Percentiles rank a stretch among this genome's conserved stretches.
Conservation (phyloP, 768 basidiomycete species). For the Tephrocybe rancida region DNA sequence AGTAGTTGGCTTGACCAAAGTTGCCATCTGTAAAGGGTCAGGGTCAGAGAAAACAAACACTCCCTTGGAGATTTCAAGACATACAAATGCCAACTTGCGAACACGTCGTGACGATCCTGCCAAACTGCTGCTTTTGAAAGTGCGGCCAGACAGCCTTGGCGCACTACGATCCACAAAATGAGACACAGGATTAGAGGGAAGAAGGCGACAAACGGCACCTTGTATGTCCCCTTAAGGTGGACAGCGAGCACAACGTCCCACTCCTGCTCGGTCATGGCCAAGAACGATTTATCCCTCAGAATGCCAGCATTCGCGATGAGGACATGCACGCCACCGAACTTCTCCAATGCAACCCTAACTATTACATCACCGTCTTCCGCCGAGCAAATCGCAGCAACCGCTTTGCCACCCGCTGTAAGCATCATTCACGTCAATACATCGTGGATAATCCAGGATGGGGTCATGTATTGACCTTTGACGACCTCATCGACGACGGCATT, state of each 20-base stretch:
- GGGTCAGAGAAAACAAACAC: not conserved
- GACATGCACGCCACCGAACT: conserved; percentile 87
- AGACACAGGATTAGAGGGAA: not conserved
- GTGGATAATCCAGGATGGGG: not conserved
- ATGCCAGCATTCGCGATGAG: conserved; percentile 95
- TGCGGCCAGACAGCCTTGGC: conserved; percentile 95
- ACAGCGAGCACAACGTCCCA: conserved; percentile 93
- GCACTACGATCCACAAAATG: conserved; percentile 51
- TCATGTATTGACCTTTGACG: conserved; percentile 55
- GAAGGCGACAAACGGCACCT: conserved; percentile 44
- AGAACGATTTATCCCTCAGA: conserved; percentile 91
- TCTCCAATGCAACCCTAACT: conserved; percentile 82
- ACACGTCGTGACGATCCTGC: conserved; percentile 92
- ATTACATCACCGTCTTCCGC: conserved; percentile 92
- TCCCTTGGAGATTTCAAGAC: conserved; percentile 27
- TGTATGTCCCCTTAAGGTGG: conserved; percentile 90
- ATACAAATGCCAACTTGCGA: conserved; percentile 92
- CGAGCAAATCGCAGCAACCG: conserved; percentile 78
- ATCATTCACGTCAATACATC: not conserved
- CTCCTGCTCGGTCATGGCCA: conserved; percentile 85
- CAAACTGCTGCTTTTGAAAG: conserved; percentile 96
- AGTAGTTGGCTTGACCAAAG: conserved; percentile 95
- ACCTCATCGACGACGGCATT: conserved; percentile 87
- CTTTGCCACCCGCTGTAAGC: conserved; percentile 82
- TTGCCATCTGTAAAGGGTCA: conserved; percentile 69